phyloP scores from a whole-genome alignment of 345 rosid species.

The Psidium guajava region DNA sequence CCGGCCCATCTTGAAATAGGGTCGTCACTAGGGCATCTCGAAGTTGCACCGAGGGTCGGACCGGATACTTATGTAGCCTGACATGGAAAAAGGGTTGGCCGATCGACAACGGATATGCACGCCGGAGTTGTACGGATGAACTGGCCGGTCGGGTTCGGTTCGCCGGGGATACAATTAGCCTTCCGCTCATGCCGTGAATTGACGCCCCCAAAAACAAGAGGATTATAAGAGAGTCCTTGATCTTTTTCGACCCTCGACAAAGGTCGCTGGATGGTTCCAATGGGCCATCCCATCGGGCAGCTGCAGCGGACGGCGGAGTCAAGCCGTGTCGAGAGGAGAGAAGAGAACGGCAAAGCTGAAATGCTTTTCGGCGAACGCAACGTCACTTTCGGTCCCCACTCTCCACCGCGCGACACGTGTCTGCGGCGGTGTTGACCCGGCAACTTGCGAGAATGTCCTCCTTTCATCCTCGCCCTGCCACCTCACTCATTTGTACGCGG shows the following conservation, averaged over 20 bases:
- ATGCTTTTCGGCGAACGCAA: neutral
- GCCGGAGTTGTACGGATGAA: rapidly evolving
- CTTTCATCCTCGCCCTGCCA: conserved; percentile 20
- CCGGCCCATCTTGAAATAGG: neutral
- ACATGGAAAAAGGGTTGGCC: rapidly evolving
- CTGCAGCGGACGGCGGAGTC: neutral
- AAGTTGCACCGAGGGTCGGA: too few species aligned
- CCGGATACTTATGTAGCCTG: too few species aligned
- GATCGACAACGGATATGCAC: neutral
- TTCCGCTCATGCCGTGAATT: neutral
- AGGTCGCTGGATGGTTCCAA: neutral
- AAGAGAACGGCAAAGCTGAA: neutral
- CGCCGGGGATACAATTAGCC: neutral
- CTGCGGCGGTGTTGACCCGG: neutral
- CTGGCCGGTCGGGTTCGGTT: rapidly evolving
- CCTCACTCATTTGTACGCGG: conserved; percentile 14
- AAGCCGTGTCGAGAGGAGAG: neutral
- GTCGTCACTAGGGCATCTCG: too few species aligned
- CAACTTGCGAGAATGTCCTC: neutral
- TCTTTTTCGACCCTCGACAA: neutral
- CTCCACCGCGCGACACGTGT: neutral
- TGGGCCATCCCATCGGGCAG: neutral
- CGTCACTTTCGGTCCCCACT: neutral
- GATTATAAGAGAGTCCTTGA: neutral
- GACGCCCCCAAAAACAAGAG: neutral